phyloP scores from a whole-genome alignment of 495 filamentous ascomycete genomes.

The Penicillium lagena region DNA sequence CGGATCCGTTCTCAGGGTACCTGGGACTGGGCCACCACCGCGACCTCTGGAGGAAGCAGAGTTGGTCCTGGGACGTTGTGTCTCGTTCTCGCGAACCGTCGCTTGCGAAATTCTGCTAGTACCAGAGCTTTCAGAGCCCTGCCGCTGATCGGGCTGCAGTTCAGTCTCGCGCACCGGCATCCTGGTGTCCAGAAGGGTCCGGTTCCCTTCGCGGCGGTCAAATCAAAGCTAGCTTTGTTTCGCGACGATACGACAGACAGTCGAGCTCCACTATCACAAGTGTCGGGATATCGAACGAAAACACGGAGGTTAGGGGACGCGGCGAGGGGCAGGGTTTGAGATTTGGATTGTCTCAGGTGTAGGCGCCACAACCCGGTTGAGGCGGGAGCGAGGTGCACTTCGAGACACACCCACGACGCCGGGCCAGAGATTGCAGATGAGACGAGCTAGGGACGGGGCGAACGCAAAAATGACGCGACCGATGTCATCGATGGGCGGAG shows the following conservation, averaged over 20 bases:
- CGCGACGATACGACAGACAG: slow-evolving; percentile 1
- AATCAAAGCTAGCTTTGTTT: slow-evolving; percentile 15
- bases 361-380: slow-evolving; percentile 9
- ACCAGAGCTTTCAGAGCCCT: slow-evolving; percentile 40
- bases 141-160: slow-evolving; percentile 23
- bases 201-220: slow-evolving; percentile 13
- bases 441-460: slow-evolving; percentile 3
- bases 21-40: slow-evolving; percentile 23
- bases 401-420: background rate
- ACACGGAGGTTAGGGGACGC: slow-evolving; percentile 2
- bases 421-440: slow-evolving; percentile 3
- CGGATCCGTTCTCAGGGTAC: slow-evolving; percentile 27
- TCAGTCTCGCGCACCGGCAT: slow-evolving; percentile 32
- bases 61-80: slow-evolving; percentile 11
- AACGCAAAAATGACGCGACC: background rate
- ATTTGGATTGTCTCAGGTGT: slow-evolving; percentile 6
- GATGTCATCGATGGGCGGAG: slow-evolving; percentile 10
- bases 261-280: slow-evolving; percentile 19
- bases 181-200: slow-evolving; percentile 12
- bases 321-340: slow-evolving; percentile 6
- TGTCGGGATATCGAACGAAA: slow-evolving; percentile 1
- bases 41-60: slow-evolving; percentile 18
- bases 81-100: slow-evolving; percentile 32
- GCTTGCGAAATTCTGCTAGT: slow-evolving; percentile 39
- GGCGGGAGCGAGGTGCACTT: background rate